Conservation (phyloP, 352 stramenopile species). For the Pythium brachiatum region DNA sequence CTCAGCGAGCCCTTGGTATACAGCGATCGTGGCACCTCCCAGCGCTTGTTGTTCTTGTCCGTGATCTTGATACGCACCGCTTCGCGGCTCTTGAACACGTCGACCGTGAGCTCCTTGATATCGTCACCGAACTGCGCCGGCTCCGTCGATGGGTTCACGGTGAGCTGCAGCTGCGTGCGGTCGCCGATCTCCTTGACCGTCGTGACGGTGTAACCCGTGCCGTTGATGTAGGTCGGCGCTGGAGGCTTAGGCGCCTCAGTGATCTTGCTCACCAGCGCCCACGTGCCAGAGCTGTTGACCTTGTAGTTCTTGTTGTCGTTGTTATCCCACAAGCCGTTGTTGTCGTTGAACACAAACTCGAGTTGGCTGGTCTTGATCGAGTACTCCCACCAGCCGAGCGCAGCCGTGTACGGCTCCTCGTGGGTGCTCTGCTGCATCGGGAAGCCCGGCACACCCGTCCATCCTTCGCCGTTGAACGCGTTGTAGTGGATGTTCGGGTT, state of each 20-base stretch:
- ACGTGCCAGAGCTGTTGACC: slow-evolving; percentile 33
- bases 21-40: slow-evolving; percentile 41
- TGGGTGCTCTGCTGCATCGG: slow-evolving; percentile 22
- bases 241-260: slow-evolving; percentile 19
- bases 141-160: slow-evolving; percentile 25
- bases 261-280: slow-evolving; percentile 38
- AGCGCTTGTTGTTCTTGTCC: slow-evolving; percentile 48
- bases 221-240: slow-evolving; percentile 30
- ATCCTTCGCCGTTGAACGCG: slow-evolving; percentile 21
- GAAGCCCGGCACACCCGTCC: slow-evolving; percentile 26
- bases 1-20: slow-evolving; percentile 34
- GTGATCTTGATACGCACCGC: slow-evolving; percentile 51
- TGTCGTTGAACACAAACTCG: slow-evolving; percentile 53
- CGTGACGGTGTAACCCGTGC: slow-evolving; percentile 36
- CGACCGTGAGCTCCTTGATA: slow-evolving; percentile 40
- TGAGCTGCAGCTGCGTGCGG: slow-evolving; percentile 34
- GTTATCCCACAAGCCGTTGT: slow-evolving; percentile 44
- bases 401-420: slow-evolving; percentile 26
- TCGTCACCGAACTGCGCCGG: slow-evolving; percentile 32
- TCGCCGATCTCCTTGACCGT: slow-evolving; percentile 28
- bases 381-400: slow-evolving; percentile 40
- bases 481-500: slow-evolving; percentile 33
- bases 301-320: slow-evolving; percentile 44
- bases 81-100: slow-evolving; percentile 38
- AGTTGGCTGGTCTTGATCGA: slow-evolving; percentile 30